A percentile compares a stretch with the other conserved stretches of the same genome.
These are phyloP conservation scores for Lentinula guzmanii DNA, from an alignment of 768 basidiomycete genomes.

Conservation along the genomic window DNA sequence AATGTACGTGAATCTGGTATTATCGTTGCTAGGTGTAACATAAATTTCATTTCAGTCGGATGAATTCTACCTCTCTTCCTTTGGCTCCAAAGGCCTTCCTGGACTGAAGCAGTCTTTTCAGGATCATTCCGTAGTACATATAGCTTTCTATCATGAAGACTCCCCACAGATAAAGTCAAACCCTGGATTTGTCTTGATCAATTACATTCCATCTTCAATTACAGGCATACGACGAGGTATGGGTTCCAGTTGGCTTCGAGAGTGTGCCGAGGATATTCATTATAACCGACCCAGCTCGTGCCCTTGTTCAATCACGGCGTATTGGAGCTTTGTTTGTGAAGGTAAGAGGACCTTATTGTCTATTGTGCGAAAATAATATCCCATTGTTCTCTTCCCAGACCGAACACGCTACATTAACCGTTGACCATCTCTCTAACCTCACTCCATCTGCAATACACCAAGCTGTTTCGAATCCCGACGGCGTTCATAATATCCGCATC, in stretches of 20 bases:
- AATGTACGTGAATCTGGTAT: conserved; percentile 1
- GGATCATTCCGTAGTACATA: conserved; percentile 30
- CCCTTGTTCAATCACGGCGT: conserved; percentile 41
- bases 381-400: conserved; percentile 25
- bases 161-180: conserved; percentile 15
- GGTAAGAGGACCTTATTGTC: conserved; percentile 21
- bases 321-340: conserved; percentile 36
- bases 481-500: conserved; percentile 5
- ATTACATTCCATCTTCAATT: conserved; percentile 35
- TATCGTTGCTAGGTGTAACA: conserved; percentile 1
- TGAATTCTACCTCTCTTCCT: conserved; percentile 31
- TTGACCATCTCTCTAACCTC: conserved; percentile 38
- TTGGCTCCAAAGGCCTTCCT: conserved; percentile 34
- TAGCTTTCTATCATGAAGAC: conserved; percentile 43
- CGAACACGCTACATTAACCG: conserved; percentile 39
- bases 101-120: conserved; percentile 40
- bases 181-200: conserved; percentile 36
- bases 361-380: conserved; percentile 10
- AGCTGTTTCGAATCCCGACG: conserved; percentile 25
- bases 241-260: conserved; percentile 5
- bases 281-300: conserved; percentile 26
- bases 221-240: conserved; percentile 30
- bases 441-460: conserved; percentile 32
- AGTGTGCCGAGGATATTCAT: conserved; percentile 11
- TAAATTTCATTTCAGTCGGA: conserved; percentile 21